Conservation (phyloP, 2,329 filamentous ascomycete species). For the Hirsutella thompsonii region DNA sequence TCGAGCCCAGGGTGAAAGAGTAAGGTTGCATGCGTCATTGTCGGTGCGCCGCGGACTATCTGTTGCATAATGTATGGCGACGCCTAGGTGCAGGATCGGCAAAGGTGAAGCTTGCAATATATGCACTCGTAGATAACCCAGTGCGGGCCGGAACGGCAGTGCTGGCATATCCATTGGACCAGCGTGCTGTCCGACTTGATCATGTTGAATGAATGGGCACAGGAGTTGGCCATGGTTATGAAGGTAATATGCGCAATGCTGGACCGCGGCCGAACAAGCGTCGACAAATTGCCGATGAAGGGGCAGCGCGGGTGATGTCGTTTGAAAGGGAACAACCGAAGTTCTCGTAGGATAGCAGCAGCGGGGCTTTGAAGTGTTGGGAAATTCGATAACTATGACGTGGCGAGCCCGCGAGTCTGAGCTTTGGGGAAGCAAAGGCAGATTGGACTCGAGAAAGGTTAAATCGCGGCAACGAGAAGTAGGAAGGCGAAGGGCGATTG, state of each 20-base stretch:
- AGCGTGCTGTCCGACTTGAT: constrained; percentile 55
- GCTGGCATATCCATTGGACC: constrained; percentile 52
- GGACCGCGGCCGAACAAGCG: not conserved
- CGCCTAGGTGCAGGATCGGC: constrained; percentile 39
- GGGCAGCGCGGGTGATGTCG: no score
- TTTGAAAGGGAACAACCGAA: no score
- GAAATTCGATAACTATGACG: not conserved
- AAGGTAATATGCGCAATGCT: not conserved
- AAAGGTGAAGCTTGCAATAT: constrained; percentile 55
- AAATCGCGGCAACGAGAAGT: no score
- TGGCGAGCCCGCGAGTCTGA: not conserved
- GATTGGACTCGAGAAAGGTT: constrained; percentile 6
- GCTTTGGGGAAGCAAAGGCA: not conserved
- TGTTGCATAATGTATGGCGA: not conserved
- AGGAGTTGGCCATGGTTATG: constrained; percentile 36
- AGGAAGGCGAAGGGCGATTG: no score
- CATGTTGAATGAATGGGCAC: constrained; percentile 49
- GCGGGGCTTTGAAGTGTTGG: not conserved
- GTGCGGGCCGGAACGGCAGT: constrained; percentile 51
- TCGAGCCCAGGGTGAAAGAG: no score
- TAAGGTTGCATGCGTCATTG: no score
- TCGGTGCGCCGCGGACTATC: no score
- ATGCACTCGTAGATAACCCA: constrained; percentile 59
- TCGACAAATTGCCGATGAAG: not conserved
- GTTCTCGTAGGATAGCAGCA: not conserved